Percentiles rank a stretch among this genome's conserved stretches.
phyloP scores from a whole-genome alignment of 169 alveolate genomes.

The Plasmodium cynomolgi region DNA sequence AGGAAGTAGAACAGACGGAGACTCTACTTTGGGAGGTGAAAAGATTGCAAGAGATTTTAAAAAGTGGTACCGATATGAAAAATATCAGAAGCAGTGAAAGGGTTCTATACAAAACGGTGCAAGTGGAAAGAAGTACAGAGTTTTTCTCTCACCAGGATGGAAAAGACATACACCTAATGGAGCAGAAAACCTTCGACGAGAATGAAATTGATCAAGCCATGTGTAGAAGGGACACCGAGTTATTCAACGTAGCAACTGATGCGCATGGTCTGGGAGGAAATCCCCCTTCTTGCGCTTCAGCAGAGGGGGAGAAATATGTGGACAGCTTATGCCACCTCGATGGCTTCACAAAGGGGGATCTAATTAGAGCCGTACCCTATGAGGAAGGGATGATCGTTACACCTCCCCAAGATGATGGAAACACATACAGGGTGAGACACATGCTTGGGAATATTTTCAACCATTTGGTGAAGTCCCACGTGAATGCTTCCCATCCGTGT shows the following conservation, averaged over 20 bases:
- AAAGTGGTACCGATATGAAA: not conserved
- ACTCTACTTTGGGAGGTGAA: constrained; percentile 24
- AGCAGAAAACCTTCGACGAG: not conserved
- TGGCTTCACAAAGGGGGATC: not conserved
- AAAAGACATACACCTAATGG: constrained; percentile 8
- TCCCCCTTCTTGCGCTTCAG: not conserved
- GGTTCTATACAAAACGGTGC: not conserved
- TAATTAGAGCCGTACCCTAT: not conserved
- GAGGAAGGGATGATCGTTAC: not conserved
- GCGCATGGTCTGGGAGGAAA: not conserved
- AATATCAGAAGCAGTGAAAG: not conserved
- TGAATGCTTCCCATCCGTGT: not conserved
- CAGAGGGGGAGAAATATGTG: not conserved
- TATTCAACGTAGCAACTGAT: not conserved
- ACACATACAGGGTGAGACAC: constrained; percentile 7
- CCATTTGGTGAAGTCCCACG: not conserved
- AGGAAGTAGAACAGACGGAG: not conserved
- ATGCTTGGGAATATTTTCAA: not conserved
- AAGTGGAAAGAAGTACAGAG: not conserved
- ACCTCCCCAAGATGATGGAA: not conserved
- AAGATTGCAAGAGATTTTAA: constrained; percentile 19
- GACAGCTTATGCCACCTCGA: not conserved
- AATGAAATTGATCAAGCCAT: not conserved
- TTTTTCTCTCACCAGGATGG: not conserved
- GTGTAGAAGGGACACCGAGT: not conserved